Base-by-base conservation (phyloP, 2,329 filamentous ascomycete species). In the Paradendryphiella salina region DNA sequence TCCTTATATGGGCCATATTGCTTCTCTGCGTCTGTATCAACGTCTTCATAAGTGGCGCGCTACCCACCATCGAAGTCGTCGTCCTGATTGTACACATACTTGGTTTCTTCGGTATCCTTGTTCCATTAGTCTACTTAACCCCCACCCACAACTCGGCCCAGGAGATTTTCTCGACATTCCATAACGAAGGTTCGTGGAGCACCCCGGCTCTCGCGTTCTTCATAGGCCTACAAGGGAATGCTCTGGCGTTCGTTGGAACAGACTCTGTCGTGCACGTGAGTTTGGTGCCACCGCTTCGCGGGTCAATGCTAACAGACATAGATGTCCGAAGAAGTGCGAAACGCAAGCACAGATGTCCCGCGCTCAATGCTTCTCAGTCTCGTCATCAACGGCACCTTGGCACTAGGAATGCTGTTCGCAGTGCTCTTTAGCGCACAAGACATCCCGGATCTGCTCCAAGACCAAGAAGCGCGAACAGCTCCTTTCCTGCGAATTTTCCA, bases 401-500 rank as follows among this genome's bases (percentile, higher is more conserved):
- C 74, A 11, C 52, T 77, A 1, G 66, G 72, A 21, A 73, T 76
- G 64, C 64, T 74, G 11, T 71, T 77, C 48, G 74, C 75, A 8
- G 71, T 75, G 17, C 63, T 73, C 26, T 76, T 76, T 60, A 74
- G 70, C 53, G 67, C 74, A 11, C 65, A 66, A 0, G 64, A 73
- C 41, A 66, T 68, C 15, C 41, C 53, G 26, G 43, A 34, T 2
- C 52, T 71, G 3, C 50, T 70, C 3, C 42, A 33, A 0, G 57
- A 63, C 6, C 29, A 48, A 3, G 29, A 37, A 2, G 62, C 64
- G 4, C 49, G 59, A 10, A 62, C 60, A n/a, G 59, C 65, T 8
- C 58, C 81, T 0, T 81, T 83, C 50, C 79, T 85, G 46, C 74
- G 80, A 31, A 77, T 81, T 31, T 81, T 84, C 52, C 46, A 52